Evolutionary conservation across 305 asterid species (phyloP), one percentile per base, ranked within the genome.

Genomic region (Ajuga reptans): DNA sequence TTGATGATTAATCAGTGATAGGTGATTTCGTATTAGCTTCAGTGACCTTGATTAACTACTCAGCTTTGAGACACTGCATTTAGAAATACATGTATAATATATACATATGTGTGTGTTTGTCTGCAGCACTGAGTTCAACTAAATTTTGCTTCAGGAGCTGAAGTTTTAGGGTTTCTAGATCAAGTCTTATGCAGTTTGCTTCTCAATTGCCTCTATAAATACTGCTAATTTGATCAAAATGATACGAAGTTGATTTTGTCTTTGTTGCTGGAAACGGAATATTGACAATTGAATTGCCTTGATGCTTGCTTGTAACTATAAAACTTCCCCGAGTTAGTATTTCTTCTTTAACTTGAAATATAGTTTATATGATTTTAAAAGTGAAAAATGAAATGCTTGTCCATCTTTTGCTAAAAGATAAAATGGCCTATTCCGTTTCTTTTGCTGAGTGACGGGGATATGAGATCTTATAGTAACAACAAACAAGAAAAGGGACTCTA

Each of bases 301-400:
- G 33, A 21, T 69, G 18, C 64, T 49, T 64, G 57, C 31, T 50
- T 51, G 65, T 45, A 41, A 14, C 53, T 41, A 5, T 34, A 46
- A 64, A 69, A 29, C 49, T 64, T 50, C 24, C 72, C 37, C 64
- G 63, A 57, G 36, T 27, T 45, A 45, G 41, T 64, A 18, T 21
- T 70, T 69, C 69, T 27, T 29, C 66, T 21, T 53, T 49, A 49
- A 21, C 31, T 34, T 61, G 21, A 54, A 60, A 33, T 63, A 62
- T 54, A n/a, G 46, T 36, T 36, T 37, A 11, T 12, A 10, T 47
- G 47, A 17, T 71, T 45, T 14, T 14, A 39, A 46, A 58, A 42
- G 43, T 17, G 29, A 39, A 59, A 60, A 52, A 17, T 31, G 41
- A 42, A 37, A 21, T 21, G 27, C 14, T 47, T 66, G 2, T 14